Percentiles rank a stretch among this genome's conserved stretches.
Conservation (phyloP, 345 rosid species). For the Citrus sp. region DNA sequence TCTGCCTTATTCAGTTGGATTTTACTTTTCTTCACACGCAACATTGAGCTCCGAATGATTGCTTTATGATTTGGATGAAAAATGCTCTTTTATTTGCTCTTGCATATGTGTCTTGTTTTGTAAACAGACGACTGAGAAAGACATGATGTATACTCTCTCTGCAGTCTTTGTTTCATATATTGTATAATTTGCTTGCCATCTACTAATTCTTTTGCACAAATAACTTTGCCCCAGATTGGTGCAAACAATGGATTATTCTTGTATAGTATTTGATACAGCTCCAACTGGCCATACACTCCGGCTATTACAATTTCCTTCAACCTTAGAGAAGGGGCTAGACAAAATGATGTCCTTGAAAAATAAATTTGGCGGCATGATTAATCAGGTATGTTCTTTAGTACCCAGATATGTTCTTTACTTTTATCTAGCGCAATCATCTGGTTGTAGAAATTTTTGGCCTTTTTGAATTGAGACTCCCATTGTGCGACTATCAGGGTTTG, state of each 20-base stretch:
- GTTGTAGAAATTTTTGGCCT: not conserved
- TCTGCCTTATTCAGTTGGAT: not conserved
- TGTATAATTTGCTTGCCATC: not conserved
- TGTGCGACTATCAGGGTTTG: not conserved
- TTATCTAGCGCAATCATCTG: not conserved
- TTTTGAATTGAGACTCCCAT: not conserved
- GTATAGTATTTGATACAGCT: conserved; percentile 95
- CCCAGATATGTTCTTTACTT: conserved; percentile 51
- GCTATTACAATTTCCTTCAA: conserved; percentile 87
- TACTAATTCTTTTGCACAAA: conserved; percentile 3
- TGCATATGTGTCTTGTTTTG: not conserved
- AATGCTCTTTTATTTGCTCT: not conserved
- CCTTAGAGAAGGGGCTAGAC: conserved; percentile 90
- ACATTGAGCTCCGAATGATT: not conserved
- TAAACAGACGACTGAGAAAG: not conserved
- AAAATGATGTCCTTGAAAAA: conserved; percentile 89
- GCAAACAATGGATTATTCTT: conserved; percentile 97
- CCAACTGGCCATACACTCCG: conserved; percentile 99
- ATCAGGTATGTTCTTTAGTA: conserved; percentile 56
- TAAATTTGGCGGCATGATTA: conserved; percentile 89
- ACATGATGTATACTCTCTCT: not conserved
- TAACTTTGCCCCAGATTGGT: conserved; percentile 60
- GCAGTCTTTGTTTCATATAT: not conserved
- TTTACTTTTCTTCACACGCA: not conserved
- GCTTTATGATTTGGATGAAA: not conserved